A percentile compares a stretch with the other conserved stretches of the same genome.
These are phyloP conservation scores for Eucalyptus curtisii DNA, from an alignment of 345 rosid species.

Conservation along the genomic window DNA sequence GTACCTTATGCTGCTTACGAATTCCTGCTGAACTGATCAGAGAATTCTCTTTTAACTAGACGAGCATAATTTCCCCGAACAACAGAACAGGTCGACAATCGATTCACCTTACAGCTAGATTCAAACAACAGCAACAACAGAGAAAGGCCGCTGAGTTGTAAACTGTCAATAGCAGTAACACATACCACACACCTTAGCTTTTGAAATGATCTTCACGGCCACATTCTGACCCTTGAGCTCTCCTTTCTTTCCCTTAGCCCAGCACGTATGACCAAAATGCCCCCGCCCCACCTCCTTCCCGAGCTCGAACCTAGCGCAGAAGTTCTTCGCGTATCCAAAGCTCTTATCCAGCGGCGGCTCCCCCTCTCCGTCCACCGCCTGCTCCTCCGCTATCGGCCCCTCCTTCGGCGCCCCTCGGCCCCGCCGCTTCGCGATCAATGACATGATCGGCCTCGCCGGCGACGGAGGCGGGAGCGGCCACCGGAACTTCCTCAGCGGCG, in stretches of 20 bases:
- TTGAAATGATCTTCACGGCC: constrained; percentile 91
- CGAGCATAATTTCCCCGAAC: background rate
- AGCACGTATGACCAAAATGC: constrained; percentile 96
- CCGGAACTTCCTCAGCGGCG: constrained; percentile 76
- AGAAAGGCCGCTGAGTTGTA: background rate
- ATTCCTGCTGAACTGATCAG: background rate
- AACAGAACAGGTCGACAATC: background rate
- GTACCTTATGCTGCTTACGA: background rate
- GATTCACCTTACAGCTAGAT: background rate
- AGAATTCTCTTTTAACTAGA: background rate
- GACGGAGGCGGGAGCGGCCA: constrained; percentile 99
- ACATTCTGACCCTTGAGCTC: constrained; percentile 64
- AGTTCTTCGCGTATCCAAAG: constrained; percentile 73
- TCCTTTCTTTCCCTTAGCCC: constrained; percentile 82
- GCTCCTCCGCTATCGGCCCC: constrained; percentile 60
- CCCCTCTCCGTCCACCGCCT: constrained; percentile 15
- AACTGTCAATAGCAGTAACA: background rate
- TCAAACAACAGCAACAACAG: background rate
- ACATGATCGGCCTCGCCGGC: constrained; percentile 90
- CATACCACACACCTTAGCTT: constrained; percentile 57
- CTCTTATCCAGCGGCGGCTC: constrained; percentile 61
- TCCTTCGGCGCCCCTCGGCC: constrained; percentile 34
- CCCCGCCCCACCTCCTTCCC: constrained; percentile 94
- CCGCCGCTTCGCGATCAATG: constrained; percentile 40
- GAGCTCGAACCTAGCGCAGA: constrained; percentile 65